Evolutionary conservation across 1,139 yeast genomes (phyloP).

Genomic region (Yamadazyma siamensis): DNA sequence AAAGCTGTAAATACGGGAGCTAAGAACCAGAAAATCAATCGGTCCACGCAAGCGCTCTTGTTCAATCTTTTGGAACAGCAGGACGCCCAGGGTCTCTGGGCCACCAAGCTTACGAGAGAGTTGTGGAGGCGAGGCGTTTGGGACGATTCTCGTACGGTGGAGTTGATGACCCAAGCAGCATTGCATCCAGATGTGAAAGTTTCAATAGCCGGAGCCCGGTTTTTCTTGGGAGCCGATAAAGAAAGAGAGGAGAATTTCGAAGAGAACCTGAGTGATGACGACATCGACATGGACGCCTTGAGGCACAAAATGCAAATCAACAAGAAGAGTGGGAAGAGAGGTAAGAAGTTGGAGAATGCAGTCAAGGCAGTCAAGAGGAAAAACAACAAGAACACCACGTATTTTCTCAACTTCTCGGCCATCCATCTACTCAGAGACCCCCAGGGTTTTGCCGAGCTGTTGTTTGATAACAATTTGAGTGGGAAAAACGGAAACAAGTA

Average conservation of each 20-base stretch:
- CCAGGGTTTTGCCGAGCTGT: slow-evolving; percentile 90
- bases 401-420: slow-evolving; percentile 87
- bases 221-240: slow-evolving; percentile 91
- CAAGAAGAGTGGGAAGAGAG: slow-evolving; percentile 77
- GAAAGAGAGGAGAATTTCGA: slow-evolving; percentile 85
- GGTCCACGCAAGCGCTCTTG: slow-evolving; percentile 85
- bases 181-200: slow-evolving; percentile 84
- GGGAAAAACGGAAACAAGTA: slow-evolving; percentile 65
- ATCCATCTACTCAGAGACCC: slow-evolving; percentile 93
- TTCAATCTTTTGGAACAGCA: slow-evolving; percentile 80
- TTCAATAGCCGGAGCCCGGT: slow-evolving; percentile 83
- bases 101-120: slow-evolving; percentile 90
- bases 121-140: slow-evolving; percentile 97
- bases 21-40: slow-evolving; percentile 80
- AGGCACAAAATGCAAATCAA: slow-evolving; percentile 81
- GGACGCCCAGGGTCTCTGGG: slow-evolving; percentile 89
- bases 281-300: slow-evolving; percentile 63
- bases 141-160: slow-evolving; percentile 96
- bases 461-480: slow-evolving; percentile 69
- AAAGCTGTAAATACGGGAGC: slow-evolving; percentile 82
- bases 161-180: slow-evolving; percentile 95
- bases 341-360: slow-evolving; percentile 73
- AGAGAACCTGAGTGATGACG: slow-evolving; percentile 70
- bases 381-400: slow-evolving; percentile 51
- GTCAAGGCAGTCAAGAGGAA: slow-evolving; percentile 64